phyloP scores from a whole-genome alignment of 1,284 basidiomycete genomes.

The Pisolithus thermaeus region DNA sequence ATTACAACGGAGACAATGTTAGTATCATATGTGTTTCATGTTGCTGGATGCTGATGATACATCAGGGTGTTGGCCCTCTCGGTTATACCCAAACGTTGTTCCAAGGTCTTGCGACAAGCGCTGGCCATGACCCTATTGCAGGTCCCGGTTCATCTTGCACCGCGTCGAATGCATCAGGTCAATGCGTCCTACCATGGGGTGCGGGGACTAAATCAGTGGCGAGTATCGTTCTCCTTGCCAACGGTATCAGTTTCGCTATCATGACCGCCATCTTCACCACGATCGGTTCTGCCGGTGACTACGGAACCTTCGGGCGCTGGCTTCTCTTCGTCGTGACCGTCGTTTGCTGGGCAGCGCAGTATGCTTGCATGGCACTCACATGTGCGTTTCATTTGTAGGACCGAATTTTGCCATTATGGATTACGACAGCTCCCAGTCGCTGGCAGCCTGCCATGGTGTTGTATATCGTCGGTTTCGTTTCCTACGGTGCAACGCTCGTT shows the following conservation, averaged over 20 bases:
- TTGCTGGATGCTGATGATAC: neutral
- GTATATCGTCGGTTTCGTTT: slow-evolving; percentile 78
- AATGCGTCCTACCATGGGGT: slow-evolving; percentile 71
- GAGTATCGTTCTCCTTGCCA: slow-evolving; percentile 69
- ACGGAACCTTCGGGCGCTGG: slow-evolving; percentile 75
- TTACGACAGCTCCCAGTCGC: slow-evolving; percentile 46
- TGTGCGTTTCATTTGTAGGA: slow-evolving; percentile 32
- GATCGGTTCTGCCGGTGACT: slow-evolving; percentile 77
- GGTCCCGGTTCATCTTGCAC: slow-evolving; percentile 65
- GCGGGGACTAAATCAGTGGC: slow-evolving; percentile 65
- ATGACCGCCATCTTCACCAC: slow-evolving; percentile 80
- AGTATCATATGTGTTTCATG: slow-evolving; percentile 12
- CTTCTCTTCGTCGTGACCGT: slow-evolving; percentile 66
- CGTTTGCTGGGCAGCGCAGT: slow-evolving; percentile 77
- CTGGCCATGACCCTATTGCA: slow-evolving; percentile 61
- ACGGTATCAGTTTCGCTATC: slow-evolving; percentile 72
- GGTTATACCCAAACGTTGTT: slow-evolving; percentile 68
- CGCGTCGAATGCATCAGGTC: slow-evolving; percentile 48
- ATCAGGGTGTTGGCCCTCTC: slow-evolving; percentile 55
- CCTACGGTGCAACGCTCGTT: slow-evolving; percentile 70
- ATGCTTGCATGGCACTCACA: slow-evolving; percentile 68
- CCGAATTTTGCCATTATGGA: neutral
- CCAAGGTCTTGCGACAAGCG: slow-evolving; percentile 61
- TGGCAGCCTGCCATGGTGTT: slow-evolving; percentile 75
- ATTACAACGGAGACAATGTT: slow-evolving; percentile 70